A percentile compares a stretch with the other conserved stretches of the same genome.
phyloP scores from a whole-genome alignment of 306 rosid species.

The Lathyrus tuberosus region DNA sequence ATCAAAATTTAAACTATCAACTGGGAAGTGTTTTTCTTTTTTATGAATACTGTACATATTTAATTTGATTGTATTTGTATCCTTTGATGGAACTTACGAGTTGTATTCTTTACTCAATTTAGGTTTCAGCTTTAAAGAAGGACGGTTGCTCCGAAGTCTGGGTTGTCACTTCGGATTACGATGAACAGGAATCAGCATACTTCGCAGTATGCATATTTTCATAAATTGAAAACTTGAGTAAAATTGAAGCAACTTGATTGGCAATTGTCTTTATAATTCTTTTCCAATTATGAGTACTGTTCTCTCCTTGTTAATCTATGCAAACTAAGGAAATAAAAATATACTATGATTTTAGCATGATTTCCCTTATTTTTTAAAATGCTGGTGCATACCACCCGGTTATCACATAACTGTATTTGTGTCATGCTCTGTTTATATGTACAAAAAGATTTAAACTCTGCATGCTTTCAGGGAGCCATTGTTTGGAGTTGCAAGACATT shows the following conservation, averaged over 20 bases:
- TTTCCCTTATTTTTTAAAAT: constrained; percentile 25
- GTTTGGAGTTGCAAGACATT: constrained; percentile 94
- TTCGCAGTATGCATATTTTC: constrained; percentile 73
- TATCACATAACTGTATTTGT: constrained; percentile 13
- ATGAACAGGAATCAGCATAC: constrained; percentile 84
- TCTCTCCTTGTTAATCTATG: constrained; percentile 16
- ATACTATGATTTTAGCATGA: constrained; percentile 5
- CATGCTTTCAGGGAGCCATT: constrained; percentile 81
- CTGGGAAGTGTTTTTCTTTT: constrained; percentile 21
- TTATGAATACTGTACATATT: constrained; percentile 4
- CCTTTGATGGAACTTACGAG: constrained; percentile 8
- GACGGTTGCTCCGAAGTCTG: constrained; percentile 97
- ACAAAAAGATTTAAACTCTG: constrained; percentile 29
- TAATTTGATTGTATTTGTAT: constrained; percentile 11
- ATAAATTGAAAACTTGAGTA: constrained; percentile 31
- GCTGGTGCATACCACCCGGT: constrained; percentile 15
- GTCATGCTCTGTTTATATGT: constrained; percentile 29
- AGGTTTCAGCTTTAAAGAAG: constrained; percentile 87
- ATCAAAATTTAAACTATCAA: constrained; percentile 20
- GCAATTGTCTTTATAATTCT: constrained; percentile 19
- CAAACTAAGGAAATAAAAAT: constrained; percentile 24
- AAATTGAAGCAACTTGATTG: constrained; percentile 30
- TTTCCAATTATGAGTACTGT: constrained; percentile 6
- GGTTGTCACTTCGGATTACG: constrained; percentile 89
- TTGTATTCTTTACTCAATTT: constrained; percentile 28